These are phyloP conservation scores for Beta lomatogona DNA, from an alignment of 179 eudicot genomes.

Conservation along the genomic window DNA sequence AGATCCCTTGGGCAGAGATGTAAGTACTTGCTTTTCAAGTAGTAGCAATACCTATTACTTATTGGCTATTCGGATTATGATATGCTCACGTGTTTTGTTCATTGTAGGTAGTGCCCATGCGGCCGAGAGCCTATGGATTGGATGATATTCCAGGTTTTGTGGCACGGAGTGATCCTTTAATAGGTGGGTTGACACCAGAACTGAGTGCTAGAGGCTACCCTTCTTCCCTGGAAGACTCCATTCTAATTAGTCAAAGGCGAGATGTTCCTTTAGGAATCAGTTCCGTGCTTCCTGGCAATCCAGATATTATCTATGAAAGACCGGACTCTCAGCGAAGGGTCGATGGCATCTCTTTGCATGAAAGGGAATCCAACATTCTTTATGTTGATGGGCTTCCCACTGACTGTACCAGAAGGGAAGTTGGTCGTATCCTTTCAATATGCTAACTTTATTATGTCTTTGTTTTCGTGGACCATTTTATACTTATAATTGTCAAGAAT, in stretches of 20 bases:
- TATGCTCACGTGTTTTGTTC: constrained; percentile 1
- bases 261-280: constrained; percentile 47
- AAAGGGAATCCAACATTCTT: constrained; percentile 67
- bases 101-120: constrained; percentile 45
- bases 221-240: constrained; percentile 51
- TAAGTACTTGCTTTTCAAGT: constrained; percentile 26
- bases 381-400: constrained; percentile 91
- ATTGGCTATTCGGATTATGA: constrained; percentile 13
- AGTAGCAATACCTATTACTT: background rate
- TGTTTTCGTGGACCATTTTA: background rate
- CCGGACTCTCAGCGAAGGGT: constrained; percentile 50
- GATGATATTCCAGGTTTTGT: constrained; percentile 46
- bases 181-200: constrained; percentile 47
- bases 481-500: background rate
- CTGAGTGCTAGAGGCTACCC: constrained; percentile 48
- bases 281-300: constrained; percentile 40
- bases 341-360: constrained; percentile 49
- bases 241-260: constrained; percentile 39
- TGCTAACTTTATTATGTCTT: background rate
- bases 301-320: constrained; percentile 60
- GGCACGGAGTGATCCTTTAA: constrained; percentile 45
- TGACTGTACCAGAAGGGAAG: constrained; percentile 94
- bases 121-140: constrained; percentile 54
- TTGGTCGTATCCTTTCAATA: constrained; percentile 86
- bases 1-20: constrained; percentile 38